These are phyloP conservation scores for Phytophthora fragariaefolia DNA, from an alignment of 352 stramenopile genomes.

Conservation along the genomic window DNA sequence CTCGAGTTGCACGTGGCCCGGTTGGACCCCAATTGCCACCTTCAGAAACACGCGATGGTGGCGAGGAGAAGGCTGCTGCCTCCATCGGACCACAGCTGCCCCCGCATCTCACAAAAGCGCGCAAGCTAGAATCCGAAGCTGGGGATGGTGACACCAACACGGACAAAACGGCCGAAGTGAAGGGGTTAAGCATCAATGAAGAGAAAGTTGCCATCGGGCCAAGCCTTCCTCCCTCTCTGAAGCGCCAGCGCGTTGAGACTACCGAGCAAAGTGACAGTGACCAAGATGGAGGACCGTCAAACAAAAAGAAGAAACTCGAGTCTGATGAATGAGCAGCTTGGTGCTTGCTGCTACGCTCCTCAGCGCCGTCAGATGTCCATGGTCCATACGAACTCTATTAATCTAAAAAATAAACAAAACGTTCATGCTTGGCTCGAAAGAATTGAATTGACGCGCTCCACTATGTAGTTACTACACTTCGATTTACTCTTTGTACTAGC, in stretches of 20 bases:
- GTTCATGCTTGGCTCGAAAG: no score
- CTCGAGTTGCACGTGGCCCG: slow-evolving; percentile 33
- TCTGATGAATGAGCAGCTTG: slow-evolving; percentile 3
- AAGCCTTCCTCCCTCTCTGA: slow-evolving; percentile 37
- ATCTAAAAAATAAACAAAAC: no score
- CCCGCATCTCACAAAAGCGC: slow-evolving; percentile 38
- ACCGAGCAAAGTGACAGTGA: not conserved
- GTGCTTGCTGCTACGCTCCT: no score
- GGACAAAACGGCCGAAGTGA: not conserved
- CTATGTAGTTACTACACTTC: no score
- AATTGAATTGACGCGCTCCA: no score
- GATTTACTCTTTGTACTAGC: no score
- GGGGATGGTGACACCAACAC: slow-evolving; percentile 3
- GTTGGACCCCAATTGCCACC: slow-evolving; percentile 36
- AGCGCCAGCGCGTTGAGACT: slow-evolving; percentile 18
- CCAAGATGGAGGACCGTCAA: slow-evolving; percentile 10
- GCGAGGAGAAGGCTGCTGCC: slow-evolving; percentile 8
- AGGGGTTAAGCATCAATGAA: not conserved
- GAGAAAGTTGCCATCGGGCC: slow-evolving; percentile 33
- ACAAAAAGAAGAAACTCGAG: slow-evolving; percentile 33
- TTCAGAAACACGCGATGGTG: not conserved
- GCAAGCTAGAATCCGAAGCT: not conserved
- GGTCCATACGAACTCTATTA: no score
- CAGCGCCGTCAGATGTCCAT: no score
- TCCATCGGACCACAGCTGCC: slow-evolving; percentile 74